Base-by-base conservation (phyloP, 129 eudicot genomes). In the Centella asiatica region DNA sequence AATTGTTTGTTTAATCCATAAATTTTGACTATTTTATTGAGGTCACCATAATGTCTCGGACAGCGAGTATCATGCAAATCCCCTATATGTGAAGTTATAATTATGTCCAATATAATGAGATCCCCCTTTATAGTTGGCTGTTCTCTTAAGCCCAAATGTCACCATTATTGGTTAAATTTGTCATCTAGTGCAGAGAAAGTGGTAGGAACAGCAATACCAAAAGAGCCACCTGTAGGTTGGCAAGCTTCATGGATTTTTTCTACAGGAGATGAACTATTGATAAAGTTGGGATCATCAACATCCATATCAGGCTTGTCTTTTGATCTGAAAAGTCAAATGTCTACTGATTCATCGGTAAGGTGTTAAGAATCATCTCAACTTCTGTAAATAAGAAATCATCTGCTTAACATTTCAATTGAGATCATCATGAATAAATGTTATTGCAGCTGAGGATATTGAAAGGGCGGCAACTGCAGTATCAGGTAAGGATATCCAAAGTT, bases 161-260 rank as follows among this genome's bases (percentile, higher is more conserved):
- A 15, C 17, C 54, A 2, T 60, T 58, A 65, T 72, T n/a, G 12
- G 64, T 68, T 53, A 64, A 52, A 25, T 50, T 64, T 57, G 74
- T 60, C 70, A 64, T 67, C 82, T 76, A 79, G 84, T 74, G 64
- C 88, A 92, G 98, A 60, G 82, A 92, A 82, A 84, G 95, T 92
- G 73, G 88, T 87, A 54, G 96, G 85, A 50, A 81, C 90, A 27
- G 98, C 96, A 28, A 80, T 77, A 68, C 98, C 98, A 9, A 84
- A 82, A 74, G 80, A 52, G 33, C 86, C 95, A 1, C 70, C 87
- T 0, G 76, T 74, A 42, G 88, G 78, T 23, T 71, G 83, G 85
- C 83, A 75, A 47, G 78, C 90, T 10, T 67, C 74, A 12, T 92
- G 99, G 99, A 79, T 64, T 69, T 74, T 92, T 50, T 92, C 99